Conservation (phyloP, 306 rosid genomes). For the Pueraria montana region DNA sequence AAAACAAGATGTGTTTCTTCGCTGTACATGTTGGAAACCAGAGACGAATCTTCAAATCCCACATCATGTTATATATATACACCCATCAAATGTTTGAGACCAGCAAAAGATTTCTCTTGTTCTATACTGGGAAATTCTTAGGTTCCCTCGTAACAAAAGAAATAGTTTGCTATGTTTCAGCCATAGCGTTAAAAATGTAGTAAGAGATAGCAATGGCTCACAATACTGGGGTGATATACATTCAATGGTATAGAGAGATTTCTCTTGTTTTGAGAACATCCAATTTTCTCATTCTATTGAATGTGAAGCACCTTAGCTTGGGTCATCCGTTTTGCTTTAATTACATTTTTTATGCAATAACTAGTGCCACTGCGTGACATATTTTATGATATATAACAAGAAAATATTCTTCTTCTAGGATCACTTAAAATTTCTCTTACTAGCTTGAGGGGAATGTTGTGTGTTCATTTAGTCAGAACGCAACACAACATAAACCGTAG, state of each 20-base stretch:
- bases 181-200: not conserved
- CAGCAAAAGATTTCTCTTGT: constrained; percentile 16
- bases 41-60: not conserved
- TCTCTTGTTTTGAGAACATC: not conserved
- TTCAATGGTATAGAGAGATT: not conserved
- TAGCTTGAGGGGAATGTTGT: not conserved
- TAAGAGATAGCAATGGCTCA: not conserved
- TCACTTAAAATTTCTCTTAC: too few species aligned
- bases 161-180: not conserved
- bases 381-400: not conserved
- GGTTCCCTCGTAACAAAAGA: not conserved
- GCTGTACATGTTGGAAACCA: constrained; percentile 24
- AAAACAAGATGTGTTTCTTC: constrained; percentile 28
- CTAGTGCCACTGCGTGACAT: not conserved
- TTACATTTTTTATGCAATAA: not conserved
- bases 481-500: not conserved
- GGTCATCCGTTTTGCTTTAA: not conserved
- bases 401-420: not conserved
- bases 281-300: not conserved
- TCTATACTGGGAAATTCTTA: not conserved
- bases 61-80: not conserved
- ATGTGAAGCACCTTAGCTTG: too few species aligned
- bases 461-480: not conserved
- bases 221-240: not conserved
- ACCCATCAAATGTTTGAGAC: not conserved